A percentile compares a stretch with the other conserved stretches of the same genome.
These are phyloP conservation scores for Alectoria sarmentosa DNA, from an alignment of 495 filamentous ascomycete genomes.

Conservation along the genomic window DNA sequence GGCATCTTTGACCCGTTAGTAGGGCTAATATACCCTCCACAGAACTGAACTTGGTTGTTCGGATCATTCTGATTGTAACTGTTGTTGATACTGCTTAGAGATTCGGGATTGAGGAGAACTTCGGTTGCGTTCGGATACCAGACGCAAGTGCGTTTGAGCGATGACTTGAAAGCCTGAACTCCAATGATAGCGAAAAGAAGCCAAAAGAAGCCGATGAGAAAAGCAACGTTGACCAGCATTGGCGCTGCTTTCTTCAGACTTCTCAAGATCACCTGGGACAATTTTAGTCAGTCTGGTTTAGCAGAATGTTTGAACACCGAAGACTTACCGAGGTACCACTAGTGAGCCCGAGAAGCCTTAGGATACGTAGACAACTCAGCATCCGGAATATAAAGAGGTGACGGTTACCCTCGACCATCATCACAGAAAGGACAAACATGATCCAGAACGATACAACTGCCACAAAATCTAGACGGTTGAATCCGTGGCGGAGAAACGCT, in stretches of 20 bases:
- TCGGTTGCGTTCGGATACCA: constrained; percentile 55
- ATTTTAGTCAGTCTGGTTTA: constrained; percentile 24
- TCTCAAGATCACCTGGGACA: constrained; percentile 68
- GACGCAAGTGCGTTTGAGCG: constrained; percentile 77
- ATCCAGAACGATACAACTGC: constrained; percentile 97
- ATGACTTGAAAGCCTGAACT: constrained; percentile 96
- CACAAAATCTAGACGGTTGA: constrained; percentile 92
- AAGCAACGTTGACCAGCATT: constrained; percentile 87
- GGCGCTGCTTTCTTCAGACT: constrained; percentile 95
- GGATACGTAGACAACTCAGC: constrained; percentile 88
- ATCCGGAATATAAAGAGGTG: constrained; percentile 91
- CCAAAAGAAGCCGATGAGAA: constrained; percentile 98
- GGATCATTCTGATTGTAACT: constrained; percentile 41
- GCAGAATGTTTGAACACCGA: constrained; percentile 4
- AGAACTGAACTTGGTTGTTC: constrained; percentile 61
- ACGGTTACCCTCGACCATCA: constrained; percentile 54
- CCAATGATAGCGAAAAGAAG: constrained; percentile 95
- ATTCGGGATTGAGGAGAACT: constrained; percentile 13
- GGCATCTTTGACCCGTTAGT: constrained; percentile 49
- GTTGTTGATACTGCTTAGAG: background rate
- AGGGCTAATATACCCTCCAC: constrained; percentile 70
- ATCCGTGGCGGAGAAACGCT: constrained; percentile 88
- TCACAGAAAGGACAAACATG: constrained; percentile 63
- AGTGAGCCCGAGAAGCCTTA: constrained; percentile 81
- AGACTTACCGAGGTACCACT: constrained; percentile 72